Conservation (phyloP, 2,329 filamentous ascomycete species). For the Neurospora sp. region DNA sequence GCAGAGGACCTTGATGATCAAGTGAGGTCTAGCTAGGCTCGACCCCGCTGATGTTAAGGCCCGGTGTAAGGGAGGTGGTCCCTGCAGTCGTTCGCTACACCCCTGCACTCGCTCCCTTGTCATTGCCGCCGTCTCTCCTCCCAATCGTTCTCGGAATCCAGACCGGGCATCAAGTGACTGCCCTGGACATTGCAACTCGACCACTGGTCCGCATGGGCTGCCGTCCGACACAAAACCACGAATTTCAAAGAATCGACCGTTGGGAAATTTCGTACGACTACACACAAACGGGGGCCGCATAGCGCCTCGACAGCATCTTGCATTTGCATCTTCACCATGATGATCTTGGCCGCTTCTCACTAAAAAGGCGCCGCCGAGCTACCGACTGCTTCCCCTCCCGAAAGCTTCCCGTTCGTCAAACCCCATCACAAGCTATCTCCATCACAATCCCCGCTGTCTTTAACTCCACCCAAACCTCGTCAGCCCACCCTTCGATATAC, state of each 20-base stretch:
- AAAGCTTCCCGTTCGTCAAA: neutral
- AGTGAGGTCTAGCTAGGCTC: neutral
- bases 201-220: neutral
- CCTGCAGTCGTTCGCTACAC: neutral
- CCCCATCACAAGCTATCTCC: neutral
- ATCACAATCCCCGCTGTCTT: neutral
- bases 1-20: neutral
- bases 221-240: neutral
- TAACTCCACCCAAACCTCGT: neutral
- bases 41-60: neutral
- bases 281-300: neutral
- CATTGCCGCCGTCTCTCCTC: neutral
- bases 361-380: neutral
- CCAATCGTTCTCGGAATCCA: neutral
- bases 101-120: neutral
- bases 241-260: neutral
- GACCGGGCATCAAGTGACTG: neutral
- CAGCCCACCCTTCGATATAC: neutral
- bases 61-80: neutral
- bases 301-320: neutral
- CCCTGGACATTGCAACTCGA: neutral
- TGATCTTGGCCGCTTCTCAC: neutral
- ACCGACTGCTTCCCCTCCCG: neutral
- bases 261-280: neutral
- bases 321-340: neutral